These are phyloP conservation scores for Tilletia setariae DNA, from an alignment of 1,284 basidiomycete genomes.

Conservation along the genomic window DNA sequence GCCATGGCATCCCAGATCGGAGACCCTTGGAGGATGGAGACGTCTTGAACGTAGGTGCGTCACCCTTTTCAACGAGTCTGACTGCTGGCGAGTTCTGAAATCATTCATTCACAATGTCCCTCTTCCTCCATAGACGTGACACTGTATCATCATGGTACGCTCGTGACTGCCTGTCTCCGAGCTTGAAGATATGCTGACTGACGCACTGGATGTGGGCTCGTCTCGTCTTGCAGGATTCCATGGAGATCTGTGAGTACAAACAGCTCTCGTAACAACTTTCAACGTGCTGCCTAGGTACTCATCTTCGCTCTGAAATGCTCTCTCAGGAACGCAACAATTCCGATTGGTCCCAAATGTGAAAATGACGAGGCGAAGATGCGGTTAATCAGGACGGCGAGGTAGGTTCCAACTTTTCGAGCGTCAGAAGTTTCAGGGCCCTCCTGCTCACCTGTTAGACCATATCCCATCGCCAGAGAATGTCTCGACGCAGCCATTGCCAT, in stretches of 20 bases:
- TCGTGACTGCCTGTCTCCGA: neutral
- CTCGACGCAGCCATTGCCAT: conserved; percentile 69
- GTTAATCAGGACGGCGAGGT: conserved; percentile 45
- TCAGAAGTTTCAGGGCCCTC: neutral
- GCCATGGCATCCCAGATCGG: conserved; percentile 67
- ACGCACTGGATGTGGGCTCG: neutral
- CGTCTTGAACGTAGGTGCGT: conserved; percentile 28
- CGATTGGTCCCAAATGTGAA: conserved; percentile 45
- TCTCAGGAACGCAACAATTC: conserved; percentile 43
- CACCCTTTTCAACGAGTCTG: too few species aligned
- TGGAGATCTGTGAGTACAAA: conserved; percentile 36
- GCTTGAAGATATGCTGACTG: neutral
- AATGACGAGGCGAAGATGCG: conserved; percentile 38
- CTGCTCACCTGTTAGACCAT: neutral
- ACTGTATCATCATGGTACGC: conserved; percentile 57
- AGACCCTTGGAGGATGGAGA: conserved; percentile 43
- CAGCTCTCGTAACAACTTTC: neutral
- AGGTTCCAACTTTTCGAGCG: neutral
- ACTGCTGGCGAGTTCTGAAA: conserved; percentile 75
- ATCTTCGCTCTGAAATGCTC: neutral
- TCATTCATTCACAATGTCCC: conserved; percentile 80
- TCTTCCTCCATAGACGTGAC: conserved; percentile 76
- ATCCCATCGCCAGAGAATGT: conserved; percentile 64
- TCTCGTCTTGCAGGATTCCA: conserved; percentile 39
- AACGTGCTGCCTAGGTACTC: neutral